Evolutionary conservation across 2,329 filamentous ascomycete species (phyloP), one percentile per base, ranked within the genome.

Genomic region (Colletotrichum caudatum): DNA sequence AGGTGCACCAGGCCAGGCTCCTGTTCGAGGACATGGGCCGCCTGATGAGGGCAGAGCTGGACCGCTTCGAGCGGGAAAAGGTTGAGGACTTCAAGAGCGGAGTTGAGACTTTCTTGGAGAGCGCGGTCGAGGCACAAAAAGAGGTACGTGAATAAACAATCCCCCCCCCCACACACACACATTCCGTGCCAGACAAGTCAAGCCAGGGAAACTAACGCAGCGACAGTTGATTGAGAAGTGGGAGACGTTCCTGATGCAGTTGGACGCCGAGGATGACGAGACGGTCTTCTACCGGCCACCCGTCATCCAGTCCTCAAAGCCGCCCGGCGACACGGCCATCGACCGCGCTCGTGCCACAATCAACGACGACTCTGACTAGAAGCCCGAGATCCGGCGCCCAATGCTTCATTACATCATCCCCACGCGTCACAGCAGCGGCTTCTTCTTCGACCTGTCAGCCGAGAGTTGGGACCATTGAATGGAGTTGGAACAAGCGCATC

Each of bases 11-110:
- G 80, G 93, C 94, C 0, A 87, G 95, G 65, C 83, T 98, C 69
- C 83, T 98, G 57, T 99, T 99, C 78, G 96, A 99, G 75, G 96
- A 99, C 78, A 98, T 99, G 95, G 96, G 96, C 18, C 88, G 94
- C 16, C 84, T 98, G 78, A 96, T 99, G 94, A 90, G 94, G 72
- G 88, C 87, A 46, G 96, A 99, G 81, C 86, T 99, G 75, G 96
- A 98, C 77, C 88, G 95, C 23, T 99, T 99, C 78, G 96, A 99
- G 84, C 90, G 89, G 77, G 96, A 99, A 83, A 99, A 99, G 85
- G 96, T 99, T 3, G 96, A 99, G 80, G 96, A 99, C 80, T 99
- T 99, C 82, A 99, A 99, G 86, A 96, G 93, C 74, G 95, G 95
- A 0, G 95, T 99, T 2, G 96, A 99, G 84, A 99, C 96, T 1